Evolutionary conservation across 768 basidiomycete genomes (phyloP).

Genomic region (Psilocybe cubensis): DNA sequence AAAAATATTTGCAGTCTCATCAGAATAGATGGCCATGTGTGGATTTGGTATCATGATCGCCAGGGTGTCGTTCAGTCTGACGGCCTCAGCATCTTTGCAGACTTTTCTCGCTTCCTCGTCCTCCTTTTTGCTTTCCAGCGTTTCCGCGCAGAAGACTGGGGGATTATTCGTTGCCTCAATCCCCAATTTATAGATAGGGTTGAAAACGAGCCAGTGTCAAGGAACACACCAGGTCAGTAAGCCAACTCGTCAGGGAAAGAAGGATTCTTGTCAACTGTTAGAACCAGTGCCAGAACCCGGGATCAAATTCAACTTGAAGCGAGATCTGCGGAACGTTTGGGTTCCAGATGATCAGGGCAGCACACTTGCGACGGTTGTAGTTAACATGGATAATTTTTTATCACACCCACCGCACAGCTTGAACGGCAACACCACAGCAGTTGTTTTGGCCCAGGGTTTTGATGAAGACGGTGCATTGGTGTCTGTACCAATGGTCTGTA

Average conservation of each 20-base stretch:
- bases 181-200: neutral
- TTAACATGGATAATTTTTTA: neutral
- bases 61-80: conserved; percentile 25
- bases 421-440: conserved; percentile 2
- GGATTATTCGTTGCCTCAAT: conserved; percentile 11
- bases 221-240: neutral
- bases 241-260: neutral
- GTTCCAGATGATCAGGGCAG: neutral
- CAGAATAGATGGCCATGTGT: conserved; percentile 21
- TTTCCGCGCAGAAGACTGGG: conserved; percentile 25
- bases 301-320: neutral
- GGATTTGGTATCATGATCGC: conserved; percentile 27
- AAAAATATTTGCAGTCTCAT: neutral
- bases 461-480: too few relatives aligned
- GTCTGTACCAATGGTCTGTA: conserved; percentile 9
- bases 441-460: neutral
- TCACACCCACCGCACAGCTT: neutral
- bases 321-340: neutral
- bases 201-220: too few relatives aligned
- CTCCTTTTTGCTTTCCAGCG: conserved; percentile 28
- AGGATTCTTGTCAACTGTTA: neutral
- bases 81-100: conserved; percentile 23
- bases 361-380: neutral
- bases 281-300: neutral
- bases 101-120: conserved; percentile 25